These are phyloP conservation scores for Penicillium longicatenatum DNA, from an alignment of 495 filamentous ascomycete genomes.

Conservation along the genomic window DNA sequence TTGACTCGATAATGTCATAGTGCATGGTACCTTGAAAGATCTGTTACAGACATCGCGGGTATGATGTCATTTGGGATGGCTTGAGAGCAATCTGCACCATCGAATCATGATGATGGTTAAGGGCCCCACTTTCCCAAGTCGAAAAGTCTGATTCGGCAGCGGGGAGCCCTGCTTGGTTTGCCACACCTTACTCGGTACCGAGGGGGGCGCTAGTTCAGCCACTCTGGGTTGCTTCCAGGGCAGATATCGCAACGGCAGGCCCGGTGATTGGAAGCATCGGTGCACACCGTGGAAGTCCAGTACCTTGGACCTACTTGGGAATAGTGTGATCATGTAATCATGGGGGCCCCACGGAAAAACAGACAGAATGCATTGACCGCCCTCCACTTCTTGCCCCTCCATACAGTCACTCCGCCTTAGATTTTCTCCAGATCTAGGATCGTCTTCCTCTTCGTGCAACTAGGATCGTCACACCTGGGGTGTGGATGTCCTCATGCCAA, in stretches of 20 bases:
- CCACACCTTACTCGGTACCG: conserved; percentile 8
- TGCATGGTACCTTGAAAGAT: conserved; percentile 12
- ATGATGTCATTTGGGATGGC: conserved; percentile 7
- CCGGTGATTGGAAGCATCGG: not conserved
- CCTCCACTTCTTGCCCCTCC: conserved; percentile 3
- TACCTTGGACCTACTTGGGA: not conserved
- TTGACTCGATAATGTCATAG: conserved; percentile 3
- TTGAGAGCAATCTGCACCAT: not conserved
- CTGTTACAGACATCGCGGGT: not conserved
- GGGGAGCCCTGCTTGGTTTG: not conserved
- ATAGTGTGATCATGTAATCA: not conserved
- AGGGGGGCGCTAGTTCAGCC: conserved; percentile 7
- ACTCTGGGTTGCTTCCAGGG: not conserved
- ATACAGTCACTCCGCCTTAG: not conserved
- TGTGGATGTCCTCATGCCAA: conserved; percentile 15
- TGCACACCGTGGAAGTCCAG: not conserved
- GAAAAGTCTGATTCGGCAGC: not conserved
- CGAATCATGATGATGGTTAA: conserved; percentile 12
- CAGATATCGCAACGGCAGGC: not conserved
- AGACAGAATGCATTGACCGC: not conserved
- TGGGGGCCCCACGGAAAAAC: not conserved
- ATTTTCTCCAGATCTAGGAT: conserved; percentile 5
- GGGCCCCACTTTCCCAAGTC: not conserved
- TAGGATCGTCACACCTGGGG: conserved; percentile 14
- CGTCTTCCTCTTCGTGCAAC: conserved; percentile 2